phyloP scores from a whole-genome alignment of 1,284 basidiomycete species.

The Ustilago crameri region DNA sequence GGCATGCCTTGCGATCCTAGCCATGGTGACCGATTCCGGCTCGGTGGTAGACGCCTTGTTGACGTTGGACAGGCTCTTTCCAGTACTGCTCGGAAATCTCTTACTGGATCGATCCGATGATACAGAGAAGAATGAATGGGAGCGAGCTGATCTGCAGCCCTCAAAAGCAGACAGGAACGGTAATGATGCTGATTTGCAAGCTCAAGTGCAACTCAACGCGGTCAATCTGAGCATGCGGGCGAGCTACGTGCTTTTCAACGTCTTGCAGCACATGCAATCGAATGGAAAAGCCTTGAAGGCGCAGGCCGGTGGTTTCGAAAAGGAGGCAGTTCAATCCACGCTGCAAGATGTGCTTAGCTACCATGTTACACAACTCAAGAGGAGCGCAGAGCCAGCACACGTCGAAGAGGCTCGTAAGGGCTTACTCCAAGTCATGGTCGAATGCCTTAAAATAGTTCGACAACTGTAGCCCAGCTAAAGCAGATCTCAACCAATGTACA shows the following conservation, averaged over 20 bases:
- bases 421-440: constrained; percentile 28
- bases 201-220: constrained; percentile 25
- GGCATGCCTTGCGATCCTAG: constrained; percentile 29
- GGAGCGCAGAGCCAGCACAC: constrained; percentile 7
- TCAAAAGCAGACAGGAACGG: not conserved
- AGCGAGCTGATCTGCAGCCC: constrained; percentile 27
- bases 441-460: constrained; percentile 29
- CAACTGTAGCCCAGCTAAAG: not conserved
- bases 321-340: constrained; percentile 7
- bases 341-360: constrained; percentile 19
- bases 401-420: constrained; percentile 30
- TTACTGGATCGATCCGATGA: constrained; percentile 33
- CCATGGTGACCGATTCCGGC: constrained; percentile 31
- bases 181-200: constrained; percentile 4
- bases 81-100: constrained; percentile 12
- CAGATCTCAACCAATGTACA: too few species aligned
- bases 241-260: constrained; percentile 31
- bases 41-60: constrained; percentile 10
- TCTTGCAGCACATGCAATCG: constrained; percentile 15
- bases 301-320: constrained; percentile 8
- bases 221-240: constrained; percentile 36
- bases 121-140: constrained; percentile 20
- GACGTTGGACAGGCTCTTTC: constrained; percentile 28
- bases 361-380: constrained; percentile 21
- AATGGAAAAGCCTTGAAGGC: not conserved